Conservation (phyloP, 177 flowering plant species). For the Vitis hybrid region DNA sequence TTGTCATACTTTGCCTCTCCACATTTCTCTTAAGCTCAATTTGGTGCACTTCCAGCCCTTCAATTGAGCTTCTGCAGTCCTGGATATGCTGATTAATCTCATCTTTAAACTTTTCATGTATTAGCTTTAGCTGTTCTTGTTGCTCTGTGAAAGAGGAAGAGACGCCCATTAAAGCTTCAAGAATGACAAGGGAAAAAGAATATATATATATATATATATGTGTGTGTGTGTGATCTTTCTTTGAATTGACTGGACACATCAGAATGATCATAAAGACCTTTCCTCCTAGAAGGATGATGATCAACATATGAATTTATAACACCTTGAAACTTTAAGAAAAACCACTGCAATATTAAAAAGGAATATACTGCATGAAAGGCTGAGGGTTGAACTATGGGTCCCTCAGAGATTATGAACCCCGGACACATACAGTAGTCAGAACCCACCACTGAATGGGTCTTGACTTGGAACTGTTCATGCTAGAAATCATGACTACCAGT, state of each 20-base stretch:
- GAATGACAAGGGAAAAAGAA: not conserved
- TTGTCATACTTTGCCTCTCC: conserved; percentile 72
- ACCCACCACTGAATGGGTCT: too few species aligned
- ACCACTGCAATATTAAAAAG: not conserved
- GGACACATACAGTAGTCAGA: not conserved
- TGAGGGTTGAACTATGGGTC: not conserved
- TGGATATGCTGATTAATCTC: conserved; percentile 62
- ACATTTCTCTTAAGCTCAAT: conserved; percentile 51
- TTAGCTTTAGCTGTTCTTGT: conserved; percentile 53
- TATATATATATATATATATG: too few species aligned
- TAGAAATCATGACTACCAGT: too few species aligned
- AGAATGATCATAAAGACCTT: not conserved
- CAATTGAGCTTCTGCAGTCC: conserved; percentile 49
- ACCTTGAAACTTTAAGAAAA: not conserved
- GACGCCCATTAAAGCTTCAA: not conserved
- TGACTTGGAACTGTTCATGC: too few species aligned
- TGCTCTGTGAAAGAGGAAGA: conserved; percentile 49
- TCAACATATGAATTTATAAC: not conserved
- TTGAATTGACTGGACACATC: not conserved
- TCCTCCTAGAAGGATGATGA: not conserved
- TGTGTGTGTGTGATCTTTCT: too few species aligned
- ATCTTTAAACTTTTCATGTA: conserved; percentile 64
- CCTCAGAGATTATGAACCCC: not conserved
- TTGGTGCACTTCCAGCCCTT: conserved; percentile 60
- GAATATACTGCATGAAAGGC: not conserved